These are phyloP conservation scores for Spergularia bocconei DNA, from an alignment of 148 eudicot genomes.

Conservation along the genomic window DNA sequence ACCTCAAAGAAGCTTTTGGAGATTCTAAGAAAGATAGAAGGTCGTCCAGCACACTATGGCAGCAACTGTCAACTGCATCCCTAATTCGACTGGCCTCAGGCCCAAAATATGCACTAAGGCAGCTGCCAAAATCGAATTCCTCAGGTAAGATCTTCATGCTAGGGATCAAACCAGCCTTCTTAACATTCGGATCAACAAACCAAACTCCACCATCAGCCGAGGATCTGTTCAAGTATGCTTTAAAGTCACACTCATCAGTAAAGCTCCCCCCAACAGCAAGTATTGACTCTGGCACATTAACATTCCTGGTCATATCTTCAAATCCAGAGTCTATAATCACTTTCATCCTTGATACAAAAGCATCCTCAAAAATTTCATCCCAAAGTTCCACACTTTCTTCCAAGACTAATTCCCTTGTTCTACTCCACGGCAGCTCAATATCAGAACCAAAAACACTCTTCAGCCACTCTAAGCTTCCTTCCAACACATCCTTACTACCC, in stretches of 20 bases:
- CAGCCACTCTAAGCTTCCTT: slow-evolving; percentile 94
- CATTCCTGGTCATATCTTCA: slow-evolving; percentile 41
- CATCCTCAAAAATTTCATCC: slow-evolving; percentile 96
- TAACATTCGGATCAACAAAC: slow-evolving; percentile 63
- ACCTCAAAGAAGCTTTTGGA: slow-evolving; percentile 81
- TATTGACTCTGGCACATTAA: slow-evolving; percentile 60
- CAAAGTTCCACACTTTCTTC: slow-evolving; percentile 85
- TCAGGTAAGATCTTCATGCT: slow-evolving; percentile 46
- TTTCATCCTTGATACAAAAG: slow-evolving; percentile 84
- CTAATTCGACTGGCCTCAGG: slow-evolving; percentile 74
- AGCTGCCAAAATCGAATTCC: slow-evolving; percentile 67
- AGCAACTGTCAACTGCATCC: slow-evolving; percentile 80
- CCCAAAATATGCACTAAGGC: slow-evolving; percentile 85
- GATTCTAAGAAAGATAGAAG: slow-evolving; percentile 81
- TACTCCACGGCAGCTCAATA: slow-evolving; percentile 92
- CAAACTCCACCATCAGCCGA: slow-evolving; percentile 77
- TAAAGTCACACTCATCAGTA: slow-evolving; percentile 44
- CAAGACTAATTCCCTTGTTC: slow-evolving; percentile 88
- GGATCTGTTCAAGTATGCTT: slow-evolving; percentile 55
- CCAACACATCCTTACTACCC: slow-evolving; percentile 85
- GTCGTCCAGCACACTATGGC: slow-evolving; percentile 74
- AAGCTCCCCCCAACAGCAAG: slow-evolving; percentile 39
- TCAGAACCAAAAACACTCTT: slow-evolving; percentile 94
- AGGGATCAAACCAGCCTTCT: slow-evolving; percentile 43
- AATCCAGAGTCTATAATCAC: slow-evolving; percentile 59